Conservation (phyloP, 805 yeast genomes). For the Yarrowia keelungensis region DNA sequence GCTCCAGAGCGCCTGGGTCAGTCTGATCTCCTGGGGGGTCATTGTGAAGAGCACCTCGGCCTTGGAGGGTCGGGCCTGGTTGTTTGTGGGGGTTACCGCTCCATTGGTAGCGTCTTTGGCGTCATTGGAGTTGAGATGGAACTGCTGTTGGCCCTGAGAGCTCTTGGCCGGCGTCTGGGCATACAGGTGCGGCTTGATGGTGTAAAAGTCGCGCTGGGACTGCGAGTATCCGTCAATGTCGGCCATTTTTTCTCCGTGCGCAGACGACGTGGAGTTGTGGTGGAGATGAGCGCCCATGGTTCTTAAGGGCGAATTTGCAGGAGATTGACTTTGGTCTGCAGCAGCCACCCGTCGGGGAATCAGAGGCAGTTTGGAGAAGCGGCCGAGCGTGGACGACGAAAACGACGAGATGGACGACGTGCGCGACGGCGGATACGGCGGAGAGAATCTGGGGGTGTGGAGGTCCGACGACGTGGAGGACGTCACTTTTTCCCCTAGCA, state of each 20-base stretch:
- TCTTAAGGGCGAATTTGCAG: slow-evolving; percentile 19
- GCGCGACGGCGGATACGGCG: neutral
- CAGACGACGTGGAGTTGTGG: neutral
- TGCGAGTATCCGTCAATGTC: slow-evolving; percentile 37
- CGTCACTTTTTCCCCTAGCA: too few relatives aligned
- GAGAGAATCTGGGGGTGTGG: neutral
- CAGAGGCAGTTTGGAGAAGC: slow-evolving; percentile 9
- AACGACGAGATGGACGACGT: neutral
- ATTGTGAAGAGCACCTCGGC: slow-evolving; percentile 23
- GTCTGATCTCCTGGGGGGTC: slow-evolving; percentile 11
- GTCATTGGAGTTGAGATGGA: slow-evolving; percentile 23
- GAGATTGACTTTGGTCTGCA: slow-evolving; percentile 22
- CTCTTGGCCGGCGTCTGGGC: slow-evolving; percentile 10
- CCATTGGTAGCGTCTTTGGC: neutral
- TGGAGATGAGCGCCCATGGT: neutral
- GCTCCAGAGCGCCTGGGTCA: slow-evolving; percentile 12
- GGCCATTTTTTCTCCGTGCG: slow-evolving; percentile 10
- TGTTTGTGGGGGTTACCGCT: neutral
- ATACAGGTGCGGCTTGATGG: slow-evolving; percentile 21
- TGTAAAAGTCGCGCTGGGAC: slow-evolving; percentile 33
- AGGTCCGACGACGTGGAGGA: too few relatives aligned
- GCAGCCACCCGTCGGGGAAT: neutral
- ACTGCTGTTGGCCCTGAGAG: neutral
- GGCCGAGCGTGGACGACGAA: slow-evolving; percentile 2
- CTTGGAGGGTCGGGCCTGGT: slow-evolving; percentile 8